Evolutionary conservation across 2,329 filamentous ascomycete genomes (phyloP).

Genomic region (Microcera coccophila): DNA sequence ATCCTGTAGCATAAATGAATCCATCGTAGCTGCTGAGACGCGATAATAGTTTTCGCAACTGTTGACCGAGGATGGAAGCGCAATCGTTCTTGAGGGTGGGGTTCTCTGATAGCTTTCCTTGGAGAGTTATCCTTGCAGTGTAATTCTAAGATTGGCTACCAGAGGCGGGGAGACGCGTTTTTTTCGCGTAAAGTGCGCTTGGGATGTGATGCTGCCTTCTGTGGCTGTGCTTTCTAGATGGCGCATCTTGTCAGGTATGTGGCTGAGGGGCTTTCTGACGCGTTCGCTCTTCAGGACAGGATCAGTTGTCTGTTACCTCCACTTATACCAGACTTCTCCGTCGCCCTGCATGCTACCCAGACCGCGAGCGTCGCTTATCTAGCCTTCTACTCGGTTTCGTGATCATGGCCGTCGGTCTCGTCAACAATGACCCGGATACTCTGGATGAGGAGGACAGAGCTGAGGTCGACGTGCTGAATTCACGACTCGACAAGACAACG

Average conservation of each 20-base stretch:
- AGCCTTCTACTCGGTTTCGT: background rate
- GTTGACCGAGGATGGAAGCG: too few relatives aligned
- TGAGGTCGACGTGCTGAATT: conserved; percentile 67
- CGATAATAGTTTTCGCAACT: too few relatives aligned
- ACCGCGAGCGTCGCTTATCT: background rate
- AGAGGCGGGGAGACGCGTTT: conserved; percentile 21
- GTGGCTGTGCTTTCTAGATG: background rate
- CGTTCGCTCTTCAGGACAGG: background rate
- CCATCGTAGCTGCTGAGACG: conserved; percentile 50
- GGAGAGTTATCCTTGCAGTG: background rate
- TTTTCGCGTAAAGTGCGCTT: conserved; percentile 26
- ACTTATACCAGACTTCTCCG: too few relatives aligned
- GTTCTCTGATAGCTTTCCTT: too few relatives aligned
- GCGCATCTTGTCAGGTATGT: background rate
- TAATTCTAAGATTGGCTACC: conserved; percentile 8
- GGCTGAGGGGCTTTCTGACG: background rate
- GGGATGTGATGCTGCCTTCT: background rate
- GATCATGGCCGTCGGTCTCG: conserved; percentile 51
- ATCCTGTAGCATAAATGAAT: conserved; percentile 72
- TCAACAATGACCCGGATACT: conserved; percentile 43
- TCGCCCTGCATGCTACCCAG: too few relatives aligned
- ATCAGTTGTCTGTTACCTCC: background rate
- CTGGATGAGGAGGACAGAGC: conserved; percentile 65
- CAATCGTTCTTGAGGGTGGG: too few relatives aligned
- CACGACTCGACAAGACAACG: conserved; percentile 82